Conservation (phyloP, 1,284 basidiomycete genomes). For the Meira nashicola region DNA sequence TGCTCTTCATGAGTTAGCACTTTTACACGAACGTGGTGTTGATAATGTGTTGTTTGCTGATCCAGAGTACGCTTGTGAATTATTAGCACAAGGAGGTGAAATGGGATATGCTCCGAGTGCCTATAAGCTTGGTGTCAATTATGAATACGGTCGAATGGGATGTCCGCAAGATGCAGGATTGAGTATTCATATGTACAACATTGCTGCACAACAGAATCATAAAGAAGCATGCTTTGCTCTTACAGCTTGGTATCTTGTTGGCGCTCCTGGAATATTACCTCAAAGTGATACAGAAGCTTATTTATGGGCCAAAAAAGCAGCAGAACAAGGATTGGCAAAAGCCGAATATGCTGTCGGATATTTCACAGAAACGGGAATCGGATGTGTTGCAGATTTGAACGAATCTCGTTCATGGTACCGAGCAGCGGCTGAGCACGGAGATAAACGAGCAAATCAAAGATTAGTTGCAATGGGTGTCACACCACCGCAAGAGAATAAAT, state of each 20-base stretch:
- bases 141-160: conserved; percentile 98
- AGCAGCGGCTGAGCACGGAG: conserved; percentile 83
- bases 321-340: conserved; percentile 50
- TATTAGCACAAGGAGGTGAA: conserved; percentile 89
- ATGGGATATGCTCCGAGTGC: conserved; percentile 93
- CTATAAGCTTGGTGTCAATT: conserved; percentile 93
- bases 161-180: conserved; percentile 96
- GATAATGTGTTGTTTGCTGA: conserved; percentile 96
- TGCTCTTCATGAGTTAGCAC: conserved; percentile 87
- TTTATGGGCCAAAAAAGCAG: conserved; percentile 54
- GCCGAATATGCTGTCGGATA: conserved; percentile 85
- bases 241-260: conserved; percentile 98
- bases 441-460: conserved; percentile 84
- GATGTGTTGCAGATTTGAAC: conserved; percentile 52
- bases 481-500: background rate
- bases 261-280: conserved; percentile 91
- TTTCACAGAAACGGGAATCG: conserved; percentile 70
- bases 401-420: conserved; percentile 76
- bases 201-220: conserved; percentile 86
- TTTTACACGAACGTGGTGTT: conserved; percentile 89
- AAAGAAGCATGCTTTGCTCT: conserved; percentile 95
- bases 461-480: conserved; percentile 55
- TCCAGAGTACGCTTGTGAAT: conserved; percentile 86
- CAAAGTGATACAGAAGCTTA: conserved; percentile 97
- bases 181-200: conserved; percentile 89